Conservation (phyloP, 2,329 filamentous ascomycete species). For the Ophiostoma populinum region DNA sequence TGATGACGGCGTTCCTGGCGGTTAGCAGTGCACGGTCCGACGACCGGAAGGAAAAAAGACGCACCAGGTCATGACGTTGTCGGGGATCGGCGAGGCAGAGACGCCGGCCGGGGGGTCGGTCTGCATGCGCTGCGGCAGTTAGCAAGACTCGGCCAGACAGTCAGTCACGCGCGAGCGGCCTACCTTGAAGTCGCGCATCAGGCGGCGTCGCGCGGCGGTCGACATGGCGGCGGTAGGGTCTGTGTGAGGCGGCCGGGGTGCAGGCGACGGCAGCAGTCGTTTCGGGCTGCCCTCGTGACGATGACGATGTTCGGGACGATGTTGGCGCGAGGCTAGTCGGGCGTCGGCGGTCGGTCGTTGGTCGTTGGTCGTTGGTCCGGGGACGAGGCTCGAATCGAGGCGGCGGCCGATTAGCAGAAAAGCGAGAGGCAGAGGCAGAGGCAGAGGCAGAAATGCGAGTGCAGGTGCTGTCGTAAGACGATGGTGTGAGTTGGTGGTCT, state of each 20-base stretch:
- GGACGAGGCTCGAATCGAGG: too few relatives aligned
- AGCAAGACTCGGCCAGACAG: too few relatives aligned
- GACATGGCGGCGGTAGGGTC: conserved; percentile 34
- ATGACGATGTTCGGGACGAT: not conserved
- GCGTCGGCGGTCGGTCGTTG: not conserved
- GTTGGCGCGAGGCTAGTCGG: not conserved
- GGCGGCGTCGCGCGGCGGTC: conserved; percentile 79
- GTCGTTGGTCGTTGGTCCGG: too few relatives aligned
- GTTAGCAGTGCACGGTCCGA: conserved; percentile 2
- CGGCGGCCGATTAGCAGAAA: too few relatives aligned
- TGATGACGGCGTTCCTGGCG: conserved; percentile 89
- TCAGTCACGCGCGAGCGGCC: conserved; percentile 1
- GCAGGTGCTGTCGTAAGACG: too few relatives aligned
- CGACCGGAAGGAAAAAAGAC: too few relatives aligned
- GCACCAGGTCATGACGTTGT: conserved; percentile 95
- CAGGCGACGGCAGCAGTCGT: not conserved
- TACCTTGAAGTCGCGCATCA: conserved; percentile 99
- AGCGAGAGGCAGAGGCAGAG: too few relatives aligned
- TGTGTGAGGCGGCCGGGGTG: not conserved
- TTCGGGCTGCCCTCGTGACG: not conserved
- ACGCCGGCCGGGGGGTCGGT: conserved; percentile 94
- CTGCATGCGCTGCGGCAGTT: conserved; percentile 68
- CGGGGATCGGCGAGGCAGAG: conserved; percentile 85
- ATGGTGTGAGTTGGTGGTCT: too few relatives aligned
- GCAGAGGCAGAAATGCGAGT: too few relatives aligned